phyloP scores from a whole-genome alignment of 1,139 yeast species.

The Kurtzmaniella quercitrusa region DNA sequence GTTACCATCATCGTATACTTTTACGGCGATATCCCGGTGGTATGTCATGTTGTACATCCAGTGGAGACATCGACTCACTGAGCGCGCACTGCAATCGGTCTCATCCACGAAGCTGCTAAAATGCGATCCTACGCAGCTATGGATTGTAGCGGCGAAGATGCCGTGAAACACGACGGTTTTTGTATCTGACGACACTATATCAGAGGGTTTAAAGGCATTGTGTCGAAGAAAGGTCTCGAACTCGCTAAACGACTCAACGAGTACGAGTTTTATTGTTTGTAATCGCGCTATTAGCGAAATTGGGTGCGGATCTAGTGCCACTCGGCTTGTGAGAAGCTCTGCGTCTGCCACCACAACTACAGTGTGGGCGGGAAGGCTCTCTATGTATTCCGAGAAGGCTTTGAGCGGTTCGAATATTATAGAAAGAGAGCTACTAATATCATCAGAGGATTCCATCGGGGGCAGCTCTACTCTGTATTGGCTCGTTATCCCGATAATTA shows the following conservation, averaged over 20 bases:
- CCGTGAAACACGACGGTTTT: not conserved
- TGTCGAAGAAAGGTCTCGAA: slow-evolving; percentile 6
- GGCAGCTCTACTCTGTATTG: too few species aligned
- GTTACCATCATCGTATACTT: slow-evolving; percentile 5
- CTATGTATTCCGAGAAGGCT: not conserved
- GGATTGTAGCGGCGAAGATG: not conserved
- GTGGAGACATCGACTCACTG: slow-evolving; percentile 9
- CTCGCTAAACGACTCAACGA: slow-evolving; percentile 9
- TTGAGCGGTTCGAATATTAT: not conserved
- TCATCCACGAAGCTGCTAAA: not conserved
- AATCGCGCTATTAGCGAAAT: slow-evolving; percentile 4
- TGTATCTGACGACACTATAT: not conserved
- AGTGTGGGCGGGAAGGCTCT: not conserved
- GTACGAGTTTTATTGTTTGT: slow-evolving; percentile 7
- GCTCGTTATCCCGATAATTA: too few species aligned
- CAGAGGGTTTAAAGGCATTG: not conserved
- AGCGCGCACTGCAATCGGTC: slow-evolving; percentile 4
- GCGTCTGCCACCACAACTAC: not conserved
- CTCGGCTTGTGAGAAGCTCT: not conserved
- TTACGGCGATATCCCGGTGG: slow-evolving; percentile 5
- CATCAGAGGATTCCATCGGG: too few species aligned
- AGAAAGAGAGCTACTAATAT: too few species aligned
- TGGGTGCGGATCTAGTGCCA: not conserved
- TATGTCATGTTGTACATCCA: slow-evolving; percentile 8
- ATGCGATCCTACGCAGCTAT: not conserved